Evolutionary conservation across 495 filamentous ascomycete genomes (phyloP), one percentile per base, ranked within the genome.

Genomic region (Penicilliopsis zonata): DNA sequence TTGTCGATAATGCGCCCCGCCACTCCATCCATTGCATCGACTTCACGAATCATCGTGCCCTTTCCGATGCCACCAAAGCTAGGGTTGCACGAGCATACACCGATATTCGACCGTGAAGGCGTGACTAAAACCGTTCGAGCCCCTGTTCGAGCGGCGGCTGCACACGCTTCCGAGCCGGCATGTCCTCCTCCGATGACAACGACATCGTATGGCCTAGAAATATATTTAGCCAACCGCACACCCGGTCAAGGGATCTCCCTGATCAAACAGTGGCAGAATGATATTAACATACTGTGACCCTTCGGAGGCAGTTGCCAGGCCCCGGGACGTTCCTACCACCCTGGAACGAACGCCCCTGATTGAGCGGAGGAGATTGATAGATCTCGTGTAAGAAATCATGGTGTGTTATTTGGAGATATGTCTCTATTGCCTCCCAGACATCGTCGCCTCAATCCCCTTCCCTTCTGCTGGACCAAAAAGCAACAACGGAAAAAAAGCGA

Each of bases 21-120:
- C 7, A 98, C 69, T 2, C 90, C 90, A 52, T 98, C 90, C 43
- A 98, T 70, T 0, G 90, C 92, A 60, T 98, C 90, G 18, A 98
- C 77, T 53, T 98, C 90, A 2, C 88, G 78, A 20, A 98, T 63
- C 69, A 98, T 96, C 10, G 82, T 95, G 7, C 90, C 90, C 55
- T 98, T 98, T n/a, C 90, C 90, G 43, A 98, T 98, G 19, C 90
- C 90, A 28, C 90, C 90, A 51, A 98, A 93, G 36, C 82, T 90
- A 17, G 90, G 90, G 55, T 98, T 98, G 64, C 90, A 98, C 31
- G 88, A 95, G 59, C 92, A 96, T 13, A 88, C 81, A 21, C 90
- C 90, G 17, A 98, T 79, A 46, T 94, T 94, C 31, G 84, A 76
- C 34, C 86, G 49, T 35, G 76, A 81, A 20, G 78, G 82, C 3